Evolutionary conservation across 2,329 filamentous ascomycete species (phyloP).

Genomic region (Talaromyces sp.): DNA sequence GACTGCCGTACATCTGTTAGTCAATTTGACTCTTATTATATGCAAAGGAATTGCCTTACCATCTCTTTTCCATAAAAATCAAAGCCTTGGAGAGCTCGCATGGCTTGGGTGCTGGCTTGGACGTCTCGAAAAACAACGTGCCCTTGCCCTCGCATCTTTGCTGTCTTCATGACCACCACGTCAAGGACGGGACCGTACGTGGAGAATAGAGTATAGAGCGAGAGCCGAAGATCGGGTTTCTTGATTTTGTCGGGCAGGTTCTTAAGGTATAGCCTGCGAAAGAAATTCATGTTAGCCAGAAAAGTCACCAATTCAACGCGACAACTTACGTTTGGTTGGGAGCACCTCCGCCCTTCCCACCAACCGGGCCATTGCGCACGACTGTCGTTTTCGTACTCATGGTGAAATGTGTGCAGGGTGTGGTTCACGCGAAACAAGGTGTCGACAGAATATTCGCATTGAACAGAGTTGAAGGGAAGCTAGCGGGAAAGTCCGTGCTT

Average conservation of each 20-base stretch:
- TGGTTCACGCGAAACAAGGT: neutral
- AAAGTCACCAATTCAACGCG: neutral
- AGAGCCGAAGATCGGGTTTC: conserved; percentile 79
- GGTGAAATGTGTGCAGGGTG: neutral
- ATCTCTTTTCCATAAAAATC: conserved; percentile 80
- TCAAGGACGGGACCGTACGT: conserved; percentile 92
- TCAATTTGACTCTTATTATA: conserved; percentile 3
- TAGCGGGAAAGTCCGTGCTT: neutral
- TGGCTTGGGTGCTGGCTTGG: conserved; percentile 86
- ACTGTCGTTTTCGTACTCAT: conserved; percentile 37
- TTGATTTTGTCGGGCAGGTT: conserved; percentile 88
- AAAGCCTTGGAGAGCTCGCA: conserved; percentile 81
- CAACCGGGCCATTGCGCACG: conserved; percentile 30
- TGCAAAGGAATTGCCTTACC: conserved; percentile 50
- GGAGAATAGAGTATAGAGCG: conserved; percentile 88
- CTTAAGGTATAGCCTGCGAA: conserved; percentile 71
- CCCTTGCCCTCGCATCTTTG: conserved; percentile 92
- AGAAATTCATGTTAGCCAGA: neutral
- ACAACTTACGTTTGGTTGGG: conserved; percentile 69
- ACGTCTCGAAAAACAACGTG: conserved; percentile 87
- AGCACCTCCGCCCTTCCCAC: conserved; percentile 45
- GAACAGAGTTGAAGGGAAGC: neutral
- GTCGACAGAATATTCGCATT: neutral
- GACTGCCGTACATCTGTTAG: conserved; percentile 49
- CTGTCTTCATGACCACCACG: conserved; percentile 80